Evolutionary conservation across 306 rosid species (phyloP).

Genomic region (Inga laurina): DNA sequence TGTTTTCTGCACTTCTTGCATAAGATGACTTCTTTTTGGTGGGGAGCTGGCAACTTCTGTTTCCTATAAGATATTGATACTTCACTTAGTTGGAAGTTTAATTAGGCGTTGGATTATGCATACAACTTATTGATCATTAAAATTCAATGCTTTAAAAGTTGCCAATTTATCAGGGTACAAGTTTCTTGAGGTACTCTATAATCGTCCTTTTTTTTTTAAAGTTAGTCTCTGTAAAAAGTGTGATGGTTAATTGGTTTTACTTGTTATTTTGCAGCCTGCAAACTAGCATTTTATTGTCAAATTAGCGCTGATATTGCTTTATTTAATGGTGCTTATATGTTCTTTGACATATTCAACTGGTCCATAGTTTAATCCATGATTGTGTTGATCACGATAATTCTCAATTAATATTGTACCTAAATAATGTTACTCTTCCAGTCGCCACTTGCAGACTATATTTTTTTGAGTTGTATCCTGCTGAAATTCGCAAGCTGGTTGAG

Average conservation of each 20-base stretch:
- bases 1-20: constrained; percentile 7
- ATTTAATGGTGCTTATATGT: background rate
- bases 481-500: constrained; percentile 76
- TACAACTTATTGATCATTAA: background rate
- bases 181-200: background rate
- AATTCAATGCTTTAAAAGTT: background rate
- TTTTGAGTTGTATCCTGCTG: constrained; percentile 84
- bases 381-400: background rate
- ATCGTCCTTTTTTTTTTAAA: background rate
- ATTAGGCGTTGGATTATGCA: background rate
- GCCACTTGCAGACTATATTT: constrained; percentile 74
- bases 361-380: constrained; percentile 16
- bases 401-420: constrained; percentile 10
- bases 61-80: background rate
- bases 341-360: background rate
- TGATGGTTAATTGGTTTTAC: constrained; percentile 18
- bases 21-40: background rate
- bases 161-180: background rate
- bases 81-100: background rate
- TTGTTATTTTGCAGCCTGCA: constrained; percentile 14
- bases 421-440: constrained; percentile 24
- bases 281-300: constrained; percentile 3
- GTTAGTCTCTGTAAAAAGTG: constrained; percentile 2
- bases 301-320: background rate
- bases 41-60: background rate